A percentile compares a stretch with the other conserved stretches of the same genome.
Conservation (phyloP, 495 filamentous ascomycete genomes). For the Glonium stellatum region DNA sequence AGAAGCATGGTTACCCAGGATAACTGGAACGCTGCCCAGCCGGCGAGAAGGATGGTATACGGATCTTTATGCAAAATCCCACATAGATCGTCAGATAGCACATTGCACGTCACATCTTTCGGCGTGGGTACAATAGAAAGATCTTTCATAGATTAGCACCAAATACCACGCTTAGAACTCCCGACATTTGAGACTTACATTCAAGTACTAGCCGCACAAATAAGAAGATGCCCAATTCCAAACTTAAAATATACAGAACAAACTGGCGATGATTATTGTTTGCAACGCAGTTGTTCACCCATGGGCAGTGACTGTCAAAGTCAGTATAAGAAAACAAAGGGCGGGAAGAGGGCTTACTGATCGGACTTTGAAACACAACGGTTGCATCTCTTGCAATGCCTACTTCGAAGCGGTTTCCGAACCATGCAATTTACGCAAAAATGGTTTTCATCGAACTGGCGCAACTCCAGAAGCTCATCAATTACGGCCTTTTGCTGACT, state of each 20-base stretch:
- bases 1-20: slow-evolving; percentile 95
- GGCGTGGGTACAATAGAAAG: slow-evolving; percentile 42
- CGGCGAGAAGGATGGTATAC: slow-evolving; percentile 67
- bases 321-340: slow-evolving; percentile 36
- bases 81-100: slow-evolving; percentile 70
- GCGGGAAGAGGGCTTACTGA: slow-evolving; percentile 57
- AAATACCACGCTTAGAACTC: background rate
- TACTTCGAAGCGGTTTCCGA: slow-evolving; percentile 81
- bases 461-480: slow-evolving; percentile 69
- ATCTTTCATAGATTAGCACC: slow-evolving; percentile 36
- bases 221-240: slow-evolving; percentile 66
- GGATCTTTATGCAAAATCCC: slow-evolving; percentile 66
- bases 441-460: slow-evolving; percentile 89
- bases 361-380: slow-evolving; percentile 95
- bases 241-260: slow-evolving; percentile 72
- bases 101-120: slow-evolving; percentile 53
- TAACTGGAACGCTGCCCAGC: slow-evolving; percentile 77
- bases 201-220: slow-evolving; percentile 39
- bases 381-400: slow-evolving; percentile 85
- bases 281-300: slow-evolving; percentile 94
- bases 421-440: slow-evolving; percentile 95
- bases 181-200: slow-evolving; percentile 45
- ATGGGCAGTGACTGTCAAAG: slow-evolving; percentile 79
- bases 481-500: slow-evolving; percentile 82
- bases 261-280: slow-evolving; percentile 95